These are phyloP conservation scores for Tuber calosporum DNA, from an alignment of 495 filamentous ascomycete species.

Conservation along the genomic window DNA sequence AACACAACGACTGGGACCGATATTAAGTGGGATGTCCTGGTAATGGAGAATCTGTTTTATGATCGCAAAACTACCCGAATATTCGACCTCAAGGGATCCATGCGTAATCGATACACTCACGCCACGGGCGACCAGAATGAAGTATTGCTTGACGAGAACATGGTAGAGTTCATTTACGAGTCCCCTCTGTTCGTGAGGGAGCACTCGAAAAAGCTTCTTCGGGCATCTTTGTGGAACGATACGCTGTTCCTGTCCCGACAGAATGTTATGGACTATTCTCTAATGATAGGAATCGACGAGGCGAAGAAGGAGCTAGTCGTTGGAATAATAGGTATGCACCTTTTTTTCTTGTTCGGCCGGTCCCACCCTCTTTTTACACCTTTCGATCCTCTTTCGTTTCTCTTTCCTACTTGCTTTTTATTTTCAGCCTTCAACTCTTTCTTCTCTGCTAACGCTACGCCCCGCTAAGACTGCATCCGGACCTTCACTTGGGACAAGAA, in stretches of 20 bases:
- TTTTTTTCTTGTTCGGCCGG: not conserved
- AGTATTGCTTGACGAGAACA: slow-evolving; percentile 95
- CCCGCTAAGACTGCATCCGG: slow-evolving; percentile 71
- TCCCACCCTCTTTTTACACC: not conserved
- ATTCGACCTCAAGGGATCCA: slow-evolving; percentile 95
- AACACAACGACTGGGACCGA: slow-evolving; percentile 86
- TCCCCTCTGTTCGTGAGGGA: slow-evolving; percentile 89
- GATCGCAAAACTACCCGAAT: slow-evolving; percentile 85
- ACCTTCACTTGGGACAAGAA: slow-evolving; percentile 99
- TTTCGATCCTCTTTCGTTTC: not conserved
- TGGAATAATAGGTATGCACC: slow-evolving; percentile 63
- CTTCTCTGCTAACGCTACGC: not conserved
- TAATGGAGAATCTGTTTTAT: slow-evolving; percentile 99
- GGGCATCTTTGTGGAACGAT: slow-evolving; percentile 83
- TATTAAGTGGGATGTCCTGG: slow-evolving; percentile 85
- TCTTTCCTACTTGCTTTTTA: not conserved
- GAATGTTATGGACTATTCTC: slow-evolving; percentile 97
- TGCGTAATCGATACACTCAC: slow-evolving; percentile 95
- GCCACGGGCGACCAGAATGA: slow-evolving; percentile 92
- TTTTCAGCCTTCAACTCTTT: not conserved
- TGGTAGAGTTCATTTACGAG: slow-evolving; percentile 99
- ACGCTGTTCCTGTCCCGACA: slow-evolving; percentile 85
- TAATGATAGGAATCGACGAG: slow-evolving; percentile 98
- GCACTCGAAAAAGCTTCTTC: slow-evolving; percentile 65
- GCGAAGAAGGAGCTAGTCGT: slow-evolving; percentile 80